Conservation (phyloP, 1,284 basidiomycete species). For the Flammula alnicola region DNA sequence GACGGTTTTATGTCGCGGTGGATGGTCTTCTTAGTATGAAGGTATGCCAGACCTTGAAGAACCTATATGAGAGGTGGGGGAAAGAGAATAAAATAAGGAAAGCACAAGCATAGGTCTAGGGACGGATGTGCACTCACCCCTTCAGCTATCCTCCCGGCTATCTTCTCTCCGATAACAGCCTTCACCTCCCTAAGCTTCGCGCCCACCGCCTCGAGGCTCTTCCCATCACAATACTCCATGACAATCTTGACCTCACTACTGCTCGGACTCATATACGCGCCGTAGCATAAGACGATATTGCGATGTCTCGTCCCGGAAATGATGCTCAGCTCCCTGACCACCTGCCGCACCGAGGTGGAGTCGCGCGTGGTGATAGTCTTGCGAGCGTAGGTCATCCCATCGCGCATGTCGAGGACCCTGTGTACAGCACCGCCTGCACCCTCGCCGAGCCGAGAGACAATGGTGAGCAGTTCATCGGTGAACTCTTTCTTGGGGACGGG, state of each 20-base stretch:
- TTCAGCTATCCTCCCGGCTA: conserved; percentile 89
- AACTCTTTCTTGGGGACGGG: conserved; percentile 33
- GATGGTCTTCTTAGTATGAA: conserved; percentile 90
- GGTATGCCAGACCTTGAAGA: conserved; percentile 89
- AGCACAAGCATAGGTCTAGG: conserved; percentile 1
- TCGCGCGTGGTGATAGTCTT: conserved; percentile 97
- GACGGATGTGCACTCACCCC: conserved; percentile 58
- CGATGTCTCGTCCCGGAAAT: conserved; percentile 83
- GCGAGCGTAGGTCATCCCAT: conserved; percentile 83
- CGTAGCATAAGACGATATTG: conserved; percentile 93
- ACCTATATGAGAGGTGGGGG: conserved; percentile 51
- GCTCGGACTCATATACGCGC: conserved; percentile 94
- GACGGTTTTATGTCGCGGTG: conserved; percentile 98
- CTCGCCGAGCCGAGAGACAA: conserved; percentile 82
- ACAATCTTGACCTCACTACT: conserved; percentile 94
- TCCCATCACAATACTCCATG: conserved; percentile 94
- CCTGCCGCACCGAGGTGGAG: conserved; percentile 81
- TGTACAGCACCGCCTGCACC: conserved; percentile 97
- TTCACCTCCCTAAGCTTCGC: conserved; percentile 82
- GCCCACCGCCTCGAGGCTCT: conserved; percentile 85
- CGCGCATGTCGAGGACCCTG: conserved; percentile 83
- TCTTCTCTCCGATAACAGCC: conserved; percentile 86
- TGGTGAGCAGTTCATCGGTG: conserved; percentile 73
- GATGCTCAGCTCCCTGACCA: conserved; percentile 91
- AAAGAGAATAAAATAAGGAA: not conserved